Base-by-base conservation (phyloP, 2,329 filamentous ascomycete species). In the Emergomyces orientalis region DNA sequence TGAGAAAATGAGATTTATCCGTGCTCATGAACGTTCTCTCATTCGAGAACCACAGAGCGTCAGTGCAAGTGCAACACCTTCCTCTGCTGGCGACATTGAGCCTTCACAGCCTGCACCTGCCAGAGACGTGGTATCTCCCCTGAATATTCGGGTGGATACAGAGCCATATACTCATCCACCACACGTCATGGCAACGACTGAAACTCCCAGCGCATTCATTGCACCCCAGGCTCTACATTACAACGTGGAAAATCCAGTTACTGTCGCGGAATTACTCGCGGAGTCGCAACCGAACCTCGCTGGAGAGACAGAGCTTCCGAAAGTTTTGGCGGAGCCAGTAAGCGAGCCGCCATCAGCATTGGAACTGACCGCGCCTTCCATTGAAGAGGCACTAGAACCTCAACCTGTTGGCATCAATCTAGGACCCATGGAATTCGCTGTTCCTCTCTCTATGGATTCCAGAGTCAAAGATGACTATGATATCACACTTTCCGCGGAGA, bases 391-490 rank as follows among this genome's bases (percentile, higher is more conserved):
- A n/a, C 45, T 62, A 11, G 37, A 62, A 34, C 39, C 54, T n/a
- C 54, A 62, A 17, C 73, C 71, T 22, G 73, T 73, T 9, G 72
- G 73, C 25, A 67, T 77, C 39, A 66, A 69, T 25, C 72, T 78
- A 59, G 75, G 75, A 2, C 71, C 73, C 13, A 72, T 69, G 14
- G 76, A 78, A 64, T 78, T 75, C 65, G 76, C 74, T 22, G 68
- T 78, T 8, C 71, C 74, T 5, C 72, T 78, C 57, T 75, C 76
- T 0, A 77, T 78, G 75, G 76, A 78, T 64, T 75, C 76, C 27
- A 71, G 76, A 43, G 71, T 78, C 2, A 77, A 77, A 59, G 75
- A 77, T 64, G 74, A 76, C 61, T 78, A 78, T 61, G 74, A 77
- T 61, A 67, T 67, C 37, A 69, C 74, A 1, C 63, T 78, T 32